These are phyloP conservation scores for Platanus orientalis DNA, from an alignment of 164 flowering plant genomes.

Conservation along the genomic window DNA sequence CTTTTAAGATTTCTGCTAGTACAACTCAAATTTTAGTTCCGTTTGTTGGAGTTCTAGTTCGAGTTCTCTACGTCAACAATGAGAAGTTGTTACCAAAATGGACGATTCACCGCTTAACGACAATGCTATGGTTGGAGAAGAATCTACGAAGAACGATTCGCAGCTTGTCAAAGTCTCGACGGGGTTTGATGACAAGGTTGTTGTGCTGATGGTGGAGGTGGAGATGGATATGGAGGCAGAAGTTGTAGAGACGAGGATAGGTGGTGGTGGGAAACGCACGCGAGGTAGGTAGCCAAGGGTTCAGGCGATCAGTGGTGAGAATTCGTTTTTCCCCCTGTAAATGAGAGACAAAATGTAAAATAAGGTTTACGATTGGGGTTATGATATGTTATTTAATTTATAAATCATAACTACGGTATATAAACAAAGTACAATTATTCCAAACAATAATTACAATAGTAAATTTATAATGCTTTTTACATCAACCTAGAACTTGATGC, in stretches of 20 bases:
- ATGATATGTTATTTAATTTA: too few relatives aligned
- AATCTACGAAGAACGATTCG: neutral
- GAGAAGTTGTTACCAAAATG: constrained; percentile 17
- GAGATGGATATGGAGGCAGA: constrained; percentile 15
- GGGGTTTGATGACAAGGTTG: neutral
- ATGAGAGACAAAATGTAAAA: too few relatives aligned
- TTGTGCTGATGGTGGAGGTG: neutral
- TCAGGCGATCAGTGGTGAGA: constrained; percentile 68
- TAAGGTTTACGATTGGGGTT: too few relatives aligned
- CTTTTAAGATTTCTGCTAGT: constrained; percentile 31
- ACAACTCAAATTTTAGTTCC: neutral
- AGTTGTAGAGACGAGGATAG: constrained; percentile 12
- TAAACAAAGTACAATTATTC: too few relatives aligned
- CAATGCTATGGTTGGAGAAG: neutral
- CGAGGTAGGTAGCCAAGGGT: constrained; percentile 62
- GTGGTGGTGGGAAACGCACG: constrained; percentile 44
- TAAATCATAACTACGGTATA: too few relatives aligned
- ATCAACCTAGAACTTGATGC: too few relatives aligned
- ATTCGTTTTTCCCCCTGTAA: neutral
- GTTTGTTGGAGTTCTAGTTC: neutral
- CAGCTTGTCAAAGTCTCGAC: neutral
- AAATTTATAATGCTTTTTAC: too few relatives aligned
- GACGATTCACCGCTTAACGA: constrained; percentile 31
- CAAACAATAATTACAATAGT: too few relatives aligned
- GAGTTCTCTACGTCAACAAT: too few relatives aligned